Evolutionary conservation across 2,329 filamentous ascomycete species (phyloP), one percentile per base, ranked within the genome.

Genomic region (Diaporthe vexans): DNA sequence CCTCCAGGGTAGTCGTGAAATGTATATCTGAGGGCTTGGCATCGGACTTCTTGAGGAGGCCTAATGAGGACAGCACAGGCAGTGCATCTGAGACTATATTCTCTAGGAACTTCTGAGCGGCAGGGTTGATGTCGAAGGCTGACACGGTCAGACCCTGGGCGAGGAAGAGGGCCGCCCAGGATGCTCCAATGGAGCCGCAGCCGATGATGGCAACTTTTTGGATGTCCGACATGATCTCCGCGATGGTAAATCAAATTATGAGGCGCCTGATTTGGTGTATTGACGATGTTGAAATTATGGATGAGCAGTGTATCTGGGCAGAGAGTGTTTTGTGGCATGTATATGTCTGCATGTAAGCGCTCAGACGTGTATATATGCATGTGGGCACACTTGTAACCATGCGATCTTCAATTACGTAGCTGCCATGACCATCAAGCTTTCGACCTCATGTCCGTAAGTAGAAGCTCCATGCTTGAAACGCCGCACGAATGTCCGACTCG

Each of bases 41-140:
- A 40, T 67, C 71, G 17, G 71, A 2, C 10, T 76, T 77, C 46
- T 76, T 73, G 11, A 76, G 40, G 15, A 76, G 48, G 6, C 76
- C 73, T 3, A 76, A 37, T 10, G 65, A 73, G 0, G 75, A 58
- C 4, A 77, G 56, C 7, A 77, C 73, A 3, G 75, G 76, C 0
- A 74, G 26, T 26, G 73, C 73, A 19, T 67, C 58, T 19, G 40
- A 54, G 61, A 74, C 69, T 15, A 74, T 74, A 7, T 63, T 73
- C 7, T 48, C n/a, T 1, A 77, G 48, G n/a, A 75, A 76, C 10
- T 48, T 76, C 70, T 83, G 79, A 3, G 84, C 81, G 26, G 80
- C 79, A 17, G 81, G 78, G 9, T 81, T 82, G 68, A 84, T 83
- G 73, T 86, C 84, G n/a, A 82, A 84, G 24, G 83, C 82, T 6